phyloP scores from a whole-genome alignment of 2,329 filamentous ascomycete genomes.

The Fusarium sp. region DNA sequence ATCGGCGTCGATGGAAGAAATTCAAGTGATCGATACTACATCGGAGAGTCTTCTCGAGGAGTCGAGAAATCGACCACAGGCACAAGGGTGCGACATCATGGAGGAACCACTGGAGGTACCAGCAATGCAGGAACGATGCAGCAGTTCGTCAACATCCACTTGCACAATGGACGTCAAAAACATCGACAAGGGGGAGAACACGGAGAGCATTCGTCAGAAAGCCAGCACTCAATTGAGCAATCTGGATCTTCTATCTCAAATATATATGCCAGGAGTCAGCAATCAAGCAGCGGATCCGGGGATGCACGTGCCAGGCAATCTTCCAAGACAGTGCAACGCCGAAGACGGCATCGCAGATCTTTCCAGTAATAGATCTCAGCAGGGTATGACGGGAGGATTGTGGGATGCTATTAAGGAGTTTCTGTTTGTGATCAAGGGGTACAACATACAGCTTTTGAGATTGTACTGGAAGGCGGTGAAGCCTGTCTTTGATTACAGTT shows the following conservation, averaged over 20 bases:
- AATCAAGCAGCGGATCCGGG: constrained; percentile 8
- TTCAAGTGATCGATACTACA: constrained; percentile 45
- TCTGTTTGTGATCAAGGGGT: background rate
- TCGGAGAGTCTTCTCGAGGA: constrained; percentile 29
- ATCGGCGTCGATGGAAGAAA: constrained; percentile 9
- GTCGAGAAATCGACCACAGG: constrained; percentile 22
- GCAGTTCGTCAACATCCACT: constrained; percentile 42
- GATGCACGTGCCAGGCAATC: constrained; percentile 40
- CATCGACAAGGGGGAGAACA: background rate
- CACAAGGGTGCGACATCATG: constrained; percentile 4
- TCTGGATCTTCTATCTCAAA: background rate
- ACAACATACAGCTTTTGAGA: constrained; percentile 25
- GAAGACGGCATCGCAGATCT: constrained; percentile 44
- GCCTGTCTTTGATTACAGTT: constrained; percentile 52
- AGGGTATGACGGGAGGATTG: constrained; percentile 1
- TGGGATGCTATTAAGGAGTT: constrained; percentile 23
- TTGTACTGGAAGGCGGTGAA: constrained; percentile 50
- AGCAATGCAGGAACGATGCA: constrained; percentile 17
- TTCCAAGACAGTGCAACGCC: constrained; percentile 39
- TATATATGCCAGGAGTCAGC: background rate
- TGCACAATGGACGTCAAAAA: constrained; percentile 19
- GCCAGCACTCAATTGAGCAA: background rate
- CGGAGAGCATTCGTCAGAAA: background rate
- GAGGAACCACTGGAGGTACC: background rate
- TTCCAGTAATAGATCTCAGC: constrained; percentile 32